Evolutionary conservation across 805 yeast genomes (phyloP), one percentile per base, ranked within the genome.

Genomic region (Candida ipomoeae): DNA sequence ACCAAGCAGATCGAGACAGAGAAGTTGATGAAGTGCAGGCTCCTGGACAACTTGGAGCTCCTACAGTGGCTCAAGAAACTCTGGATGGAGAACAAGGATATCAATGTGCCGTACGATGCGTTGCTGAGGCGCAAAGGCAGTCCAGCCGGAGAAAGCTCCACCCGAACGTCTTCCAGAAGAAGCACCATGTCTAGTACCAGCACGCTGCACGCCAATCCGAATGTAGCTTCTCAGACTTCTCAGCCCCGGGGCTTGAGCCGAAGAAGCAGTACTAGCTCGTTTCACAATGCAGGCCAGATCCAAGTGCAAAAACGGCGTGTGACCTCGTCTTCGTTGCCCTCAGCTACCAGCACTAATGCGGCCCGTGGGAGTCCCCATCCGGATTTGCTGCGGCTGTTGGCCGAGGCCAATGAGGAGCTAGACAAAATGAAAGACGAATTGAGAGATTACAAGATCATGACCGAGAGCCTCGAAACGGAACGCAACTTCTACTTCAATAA

Each of bases 11-110:
- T 94, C 31, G 91, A 90, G 29, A 94, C 90, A 29, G 96, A 89
- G 52, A 77, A 79, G 55, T 75, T 94, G 52, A 81, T 87, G 65
- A 89, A 88, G 67, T 94, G 97, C 71, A 77, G 87, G 61, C 80
- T 94, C 58, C 99, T 94, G 66, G 98, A 92, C 63, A 94, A 94
- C 67, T 77, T 94, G 60, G 98, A 91, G 70, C 87, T 94, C 61
- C 71, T 91, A 55, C 99, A 94, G 70, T 94, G 97, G 97, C 75
- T 89, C 62, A 84, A 87, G 62, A 79, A 79, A 60, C 84, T 75
- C 61, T 92, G 98, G 97, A 75, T 77, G 54, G 92, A 87, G 48
- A 77, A 82, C 61, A 84, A 80, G 62, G 85, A 84, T 50, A 84
- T 84, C 49, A 75, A 79, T 34, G 79, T 71, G 4, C 48, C 29